Evolutionary conservation across 768 basidiomycete genomes (phyloP).

Genomic region (Austroboletus festivus): DNA sequence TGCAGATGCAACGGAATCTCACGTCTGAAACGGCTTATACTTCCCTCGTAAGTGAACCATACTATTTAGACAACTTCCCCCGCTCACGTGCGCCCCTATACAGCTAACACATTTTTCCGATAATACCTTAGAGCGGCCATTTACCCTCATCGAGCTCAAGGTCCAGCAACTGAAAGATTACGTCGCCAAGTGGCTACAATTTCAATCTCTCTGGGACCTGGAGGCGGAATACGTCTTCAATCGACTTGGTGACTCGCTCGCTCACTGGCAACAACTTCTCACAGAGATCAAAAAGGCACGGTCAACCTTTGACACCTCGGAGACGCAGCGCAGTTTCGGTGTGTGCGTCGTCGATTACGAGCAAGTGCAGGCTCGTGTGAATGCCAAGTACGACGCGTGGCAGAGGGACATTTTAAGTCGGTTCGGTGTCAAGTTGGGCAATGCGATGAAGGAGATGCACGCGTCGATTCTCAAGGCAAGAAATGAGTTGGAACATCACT

Average conservation of each 20-base stretch:
- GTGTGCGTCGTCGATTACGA: conserved; percentile 96
- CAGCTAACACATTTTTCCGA: conserved; percentile 77
- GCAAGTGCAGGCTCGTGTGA: conserved; percentile 95
- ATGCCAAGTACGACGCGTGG: conserved; percentile 98
- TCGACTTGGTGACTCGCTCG: conserved; percentile 90
- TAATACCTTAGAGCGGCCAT: conserved; percentile 73
- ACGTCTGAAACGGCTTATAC: conserved; percentile 76
- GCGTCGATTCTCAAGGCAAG: conserved; percentile 88
- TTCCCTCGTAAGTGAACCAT: conserved; percentile 46
- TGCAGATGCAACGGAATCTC: conserved; percentile 77
- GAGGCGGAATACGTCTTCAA: conserved; percentile 96
- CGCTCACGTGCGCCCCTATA: conserved; percentile 6
- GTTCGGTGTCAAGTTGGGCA: conserved; percentile 90
- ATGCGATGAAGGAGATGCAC: conserved; percentile 98
- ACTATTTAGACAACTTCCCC: background rate
- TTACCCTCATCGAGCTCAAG: conserved; percentile 83
- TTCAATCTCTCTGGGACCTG: conserved; percentile 98
- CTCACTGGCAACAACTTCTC: conserved; percentile 92
- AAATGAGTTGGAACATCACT: conserved; percentile 94
- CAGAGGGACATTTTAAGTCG: conserved; percentile 90
- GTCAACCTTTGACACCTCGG: conserved; percentile 94
- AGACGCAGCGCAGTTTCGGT: conserved; percentile 88
- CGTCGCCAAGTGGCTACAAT: conserved; percentile 97
- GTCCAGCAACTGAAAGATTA: conserved; percentile 85
- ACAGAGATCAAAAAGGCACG: conserved; percentile 97